These are phyloP conservation scores for Gymnopilus dilepis DNA, from an alignment of 768 basidiomycete genomes.

Conservation along the genomic window DNA sequence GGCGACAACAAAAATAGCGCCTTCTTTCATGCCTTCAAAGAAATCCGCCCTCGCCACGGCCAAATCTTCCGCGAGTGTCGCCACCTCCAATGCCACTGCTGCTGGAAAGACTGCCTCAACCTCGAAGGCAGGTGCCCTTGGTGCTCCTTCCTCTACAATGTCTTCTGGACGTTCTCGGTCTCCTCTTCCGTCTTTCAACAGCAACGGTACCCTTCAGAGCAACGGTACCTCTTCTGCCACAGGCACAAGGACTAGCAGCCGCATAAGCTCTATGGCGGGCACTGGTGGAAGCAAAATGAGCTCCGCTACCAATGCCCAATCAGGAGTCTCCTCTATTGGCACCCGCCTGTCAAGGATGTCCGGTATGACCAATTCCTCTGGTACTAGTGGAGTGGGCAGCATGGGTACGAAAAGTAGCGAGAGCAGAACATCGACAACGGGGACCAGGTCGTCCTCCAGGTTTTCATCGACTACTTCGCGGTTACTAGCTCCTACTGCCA, in stretches of 20 bases:
- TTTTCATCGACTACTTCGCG: constrained; percentile 43
- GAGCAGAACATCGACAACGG: constrained; percentile 21
- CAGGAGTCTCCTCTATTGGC: constrained; percentile 48
- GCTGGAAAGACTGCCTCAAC: not conserved
- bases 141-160: constrained; percentile 21
- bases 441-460: constrained; percentile 39
- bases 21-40: constrained; percentile 23
- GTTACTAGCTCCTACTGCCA: constrained; percentile 76
- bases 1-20: constrained; percentile 16
- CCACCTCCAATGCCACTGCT: constrained; percentile 17
- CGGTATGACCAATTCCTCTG: constrained; percentile 15
- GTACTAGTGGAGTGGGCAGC: constrained; percentile 31
- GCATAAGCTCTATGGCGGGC: constrained; percentile 13
- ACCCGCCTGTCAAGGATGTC: constrained; percentile 35
- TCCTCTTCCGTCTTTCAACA: constrained; percentile 30
- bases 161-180: constrained; percentile 31
- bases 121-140: constrained; percentile 2
- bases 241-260: constrained; percentile 13
- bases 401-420: constrained; percentile 39
- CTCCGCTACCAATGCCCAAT: constrained; percentile 18
- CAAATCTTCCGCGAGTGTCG: constrained; percentile 24
- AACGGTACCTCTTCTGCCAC: constrained; percentile 10
- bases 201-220: constrained; percentile 20
- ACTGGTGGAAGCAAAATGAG: constrained; percentile 27
- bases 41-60: constrained; percentile 27